Base-by-base conservation (phyloP, 148 eudicot genomes). In the Camellia sinensis region DNA sequence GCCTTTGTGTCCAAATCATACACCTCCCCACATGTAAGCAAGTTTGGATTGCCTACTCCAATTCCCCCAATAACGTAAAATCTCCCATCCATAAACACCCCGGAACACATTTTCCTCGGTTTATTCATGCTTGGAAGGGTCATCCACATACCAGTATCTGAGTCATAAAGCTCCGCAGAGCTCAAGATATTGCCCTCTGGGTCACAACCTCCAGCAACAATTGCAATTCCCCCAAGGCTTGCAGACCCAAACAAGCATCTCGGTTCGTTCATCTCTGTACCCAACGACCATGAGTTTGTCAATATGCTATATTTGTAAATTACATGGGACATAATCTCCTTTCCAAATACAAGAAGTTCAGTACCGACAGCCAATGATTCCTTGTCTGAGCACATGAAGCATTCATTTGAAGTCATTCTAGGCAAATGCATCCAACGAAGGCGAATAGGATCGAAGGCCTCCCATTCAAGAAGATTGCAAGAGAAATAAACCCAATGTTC, bases 41-140 rank as follows among this genome's bases (percentile, higher is more conserved):
- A 48, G 4, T 66, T 63, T 7, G 71, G 37, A 78, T 80, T 80
- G 41, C 48, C 76, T 7, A 53, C 79, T 17, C 84, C 86, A 8
- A 81, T 81, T 22, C 88, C 86, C 18, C 88, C 88, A 61, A 83
- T 83, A 7, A 75, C 84, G 74, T 81, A 83, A 70, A 86, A 86
- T 40, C 81, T 86, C 19, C 80, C 84, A 70, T 86, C 86, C 82
- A 86, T 81, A 43, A 86, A 81, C n/a, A 81, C 82, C 18, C 78
- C 84, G 5, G 84, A 86, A 78, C 86, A 83, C 88, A 80, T 69
- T 76, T 86, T 86, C 64, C 88, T 83, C 0, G 80, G 72, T 40
- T 75, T 86, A 21, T 69, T 71, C 86, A 86, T 83, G 82, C 60
- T 64, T 6, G 86, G 88, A 57, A 86, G 80, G 13, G 77, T 72